Percentiles rank a stretch among this genome's conserved stretches.
phyloP scores from a whole-genome alignment of 2,329 filamentous ascomycete genomes.

The Hypoxylon sp. region DNA sequence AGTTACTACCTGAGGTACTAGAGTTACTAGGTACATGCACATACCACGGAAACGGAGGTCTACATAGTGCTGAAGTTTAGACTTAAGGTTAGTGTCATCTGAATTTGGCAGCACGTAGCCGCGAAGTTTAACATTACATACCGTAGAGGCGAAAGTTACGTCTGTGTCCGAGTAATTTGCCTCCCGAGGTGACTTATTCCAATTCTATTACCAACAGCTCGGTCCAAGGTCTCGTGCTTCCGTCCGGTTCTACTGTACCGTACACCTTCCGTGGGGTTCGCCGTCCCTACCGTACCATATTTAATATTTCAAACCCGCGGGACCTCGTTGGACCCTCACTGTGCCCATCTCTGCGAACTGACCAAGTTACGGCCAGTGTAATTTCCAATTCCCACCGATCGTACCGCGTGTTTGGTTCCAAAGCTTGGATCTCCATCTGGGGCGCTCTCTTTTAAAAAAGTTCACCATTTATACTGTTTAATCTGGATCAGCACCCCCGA shows the following conservation, averaged over 20 bases:
- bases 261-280: conserved; percentile 13
- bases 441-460: background rate
- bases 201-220: conserved; percentile 32
- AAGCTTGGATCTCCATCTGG: conserved; percentile 24
- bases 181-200: conserved; percentile 12
- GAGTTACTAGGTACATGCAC: too few species aligned
- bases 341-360: conserved; percentile 6
- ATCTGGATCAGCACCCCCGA: conserved; percentile 21
- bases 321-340: conserved; percentile 1
- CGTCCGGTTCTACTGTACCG: conserved; percentile 20
- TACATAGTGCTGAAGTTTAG: conserved; percentile 15
- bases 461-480: conserved; percentile 20
- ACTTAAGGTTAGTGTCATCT: conserved; percentile 20
- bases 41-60: conserved; percentile 12
- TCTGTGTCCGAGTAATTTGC: conserved; percentile 28
- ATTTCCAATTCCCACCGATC: conserved; percentile 19
- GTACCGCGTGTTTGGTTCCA: conserved; percentile 27
- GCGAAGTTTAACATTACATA: conserved; percentile 21
- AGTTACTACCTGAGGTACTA: background rate
- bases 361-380: conserved; percentile 17
- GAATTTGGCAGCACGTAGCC: conserved; percentile 31
- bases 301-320: conserved; percentile 27
- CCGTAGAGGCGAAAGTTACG: conserved; percentile 29
- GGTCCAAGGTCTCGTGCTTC: conserved; percentile 35
- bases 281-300: conserved; percentile 14